These are phyloP conservation scores for Abrus precatorius DNA, from an alignment of 306 rosid species.

Conservation along the genomic window DNA sequence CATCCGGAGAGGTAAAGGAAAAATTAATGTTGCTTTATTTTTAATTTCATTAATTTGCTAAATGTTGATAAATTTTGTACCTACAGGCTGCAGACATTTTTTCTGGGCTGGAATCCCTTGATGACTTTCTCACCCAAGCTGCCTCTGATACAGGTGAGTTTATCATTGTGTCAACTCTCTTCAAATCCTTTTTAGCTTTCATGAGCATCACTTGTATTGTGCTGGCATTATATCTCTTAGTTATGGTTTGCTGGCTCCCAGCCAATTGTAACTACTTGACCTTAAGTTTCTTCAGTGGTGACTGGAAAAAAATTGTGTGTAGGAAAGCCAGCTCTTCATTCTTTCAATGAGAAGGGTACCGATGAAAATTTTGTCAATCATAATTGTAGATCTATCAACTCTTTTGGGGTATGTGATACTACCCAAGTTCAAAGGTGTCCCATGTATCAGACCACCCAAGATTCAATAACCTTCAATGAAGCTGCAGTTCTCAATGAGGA, in stretches of 20 bases:
- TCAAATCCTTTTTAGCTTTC: not conserved
- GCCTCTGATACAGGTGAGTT: slow-evolving; percentile 54
- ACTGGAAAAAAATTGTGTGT: slow-evolving; percentile 37
- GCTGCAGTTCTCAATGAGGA: slow-evolving; percentile 24
- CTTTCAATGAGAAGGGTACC: slow-evolving; percentile 39
- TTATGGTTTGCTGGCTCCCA: slow-evolving; percentile 32
- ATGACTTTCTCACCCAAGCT: slow-evolving; percentile 59
- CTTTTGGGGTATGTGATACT: slow-evolving; percentile 50
- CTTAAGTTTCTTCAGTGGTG: slow-evolving; percentile 36
- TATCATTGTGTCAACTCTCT: slow-evolving; percentile 21
- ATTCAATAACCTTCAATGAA: slow-evolving; percentile 40
- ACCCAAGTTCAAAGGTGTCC: slow-evolving; percentile 51
- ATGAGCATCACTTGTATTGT: slow-evolving; percentile 5
- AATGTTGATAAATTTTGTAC: slow-evolving; percentile 36
- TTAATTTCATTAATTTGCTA: slow-evolving; percentile 28
- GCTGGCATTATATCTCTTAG: slow-evolving; percentile 33
- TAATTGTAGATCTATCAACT: slow-evolving; percentile 20
- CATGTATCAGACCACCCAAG: slow-evolving; percentile 40
- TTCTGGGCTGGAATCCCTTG: slow-evolving; percentile 69
- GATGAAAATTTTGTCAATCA: slow-evolving; percentile 51
- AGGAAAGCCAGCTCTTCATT: slow-evolving; percentile 51
- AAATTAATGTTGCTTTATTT: not conserved
- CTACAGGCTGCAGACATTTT: slow-evolving; percentile 71
- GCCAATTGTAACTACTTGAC: slow-evolving; percentile 24
- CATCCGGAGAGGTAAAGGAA: slow-evolving; percentile 64